Evolutionary conservation across 1,284 basidiomycete genomes (phyloP).

Genomic region (Irpex lacteus): DNA sequence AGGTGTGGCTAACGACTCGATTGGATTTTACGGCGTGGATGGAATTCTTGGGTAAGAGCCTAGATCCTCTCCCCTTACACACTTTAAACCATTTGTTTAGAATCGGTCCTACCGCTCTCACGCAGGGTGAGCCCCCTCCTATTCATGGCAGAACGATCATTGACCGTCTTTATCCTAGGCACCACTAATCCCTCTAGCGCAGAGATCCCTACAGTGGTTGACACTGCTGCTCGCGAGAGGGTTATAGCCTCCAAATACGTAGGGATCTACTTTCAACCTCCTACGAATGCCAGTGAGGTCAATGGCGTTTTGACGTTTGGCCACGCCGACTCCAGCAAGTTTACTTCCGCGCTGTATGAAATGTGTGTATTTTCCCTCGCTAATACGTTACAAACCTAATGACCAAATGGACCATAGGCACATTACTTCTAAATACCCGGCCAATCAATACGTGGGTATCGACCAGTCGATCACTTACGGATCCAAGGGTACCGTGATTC

Average conservation of each 20-base stretch:
- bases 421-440: slow-evolving; percentile 24
- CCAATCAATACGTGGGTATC: slow-evolving; percentile 22
- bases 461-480: slow-evolving; percentile 16
- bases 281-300: slow-evolving; percentile 27
- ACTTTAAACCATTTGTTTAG: slow-evolving; percentile 18
- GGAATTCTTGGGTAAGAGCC: slow-evolving; percentile 42
- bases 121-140: slow-evolving; percentile 23
- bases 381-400: not conserved
- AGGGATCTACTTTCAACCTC: slow-evolving; percentile 50
- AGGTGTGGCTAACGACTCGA: slow-evolving; percentile 44
- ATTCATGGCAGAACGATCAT: not conserved
- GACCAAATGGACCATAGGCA: not conserved
- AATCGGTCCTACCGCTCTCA: slow-evolving; percentile 50
- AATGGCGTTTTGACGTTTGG: slow-evolving; percentile 39
- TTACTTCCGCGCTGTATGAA: slow-evolving; percentile 43
- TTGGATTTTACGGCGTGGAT: slow-evolving; percentile 38
- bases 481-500: slow-evolving; percentile 4
- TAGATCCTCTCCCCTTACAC: not conserved
- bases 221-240: slow-evolving; percentile 41
- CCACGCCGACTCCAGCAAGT: slow-evolving; percentile 45
- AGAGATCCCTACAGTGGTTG: slow-evolving; percentile 37
- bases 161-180: slow-evolving; percentile 10
- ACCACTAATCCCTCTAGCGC: slow-evolving; percentile 29
- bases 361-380: slow-evolving; percentile 30
- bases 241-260: slow-evolving; percentile 30